These are phyloP conservation scores for Lachancea waltii DNA, from an alignment of 805 yeast genomes.

Conservation along the genomic window DNA sequence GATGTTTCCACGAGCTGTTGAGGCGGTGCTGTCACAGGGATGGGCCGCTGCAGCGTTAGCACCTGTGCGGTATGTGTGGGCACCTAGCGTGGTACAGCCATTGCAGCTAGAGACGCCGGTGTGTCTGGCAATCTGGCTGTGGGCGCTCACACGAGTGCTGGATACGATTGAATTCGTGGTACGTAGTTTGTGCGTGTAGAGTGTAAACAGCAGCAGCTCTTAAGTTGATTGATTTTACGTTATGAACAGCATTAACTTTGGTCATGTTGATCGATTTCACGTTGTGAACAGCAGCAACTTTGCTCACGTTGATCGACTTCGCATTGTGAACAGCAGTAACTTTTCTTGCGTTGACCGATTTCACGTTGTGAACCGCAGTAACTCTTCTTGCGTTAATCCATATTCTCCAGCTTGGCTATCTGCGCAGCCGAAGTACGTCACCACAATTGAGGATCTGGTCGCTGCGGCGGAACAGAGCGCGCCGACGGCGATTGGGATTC, in stretches of 20 bases:
- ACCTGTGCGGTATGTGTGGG: conserved; percentile 20
- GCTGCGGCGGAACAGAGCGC: conserved; percentile 5
- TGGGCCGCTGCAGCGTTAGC: conserved; percentile 25
- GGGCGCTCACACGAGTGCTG: conserved; percentile 29
- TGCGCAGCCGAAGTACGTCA: conserved; percentile 5
- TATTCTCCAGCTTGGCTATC: background rate
- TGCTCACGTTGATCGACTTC: no score
- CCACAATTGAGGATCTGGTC: conserved; percentile 7
- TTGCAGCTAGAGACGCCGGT: conserved; percentile 20
- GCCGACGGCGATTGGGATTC: conserved; percentile 8
- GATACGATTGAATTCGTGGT: conserved; percentile 26
- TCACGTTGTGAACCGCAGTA: no score
- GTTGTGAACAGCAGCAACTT: no score
- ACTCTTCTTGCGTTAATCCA: no score
- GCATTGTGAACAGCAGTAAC: no score
- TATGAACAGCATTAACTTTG: background rate
- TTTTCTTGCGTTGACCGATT: no score
- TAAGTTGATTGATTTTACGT: background rate
- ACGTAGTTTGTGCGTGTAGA: conserved; percentile 3
- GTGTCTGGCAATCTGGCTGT: conserved; percentile 32
- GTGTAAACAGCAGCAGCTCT: background rate
- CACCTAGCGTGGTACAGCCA: conserved; percentile 5
- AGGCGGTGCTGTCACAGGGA: conserved; percentile 31
- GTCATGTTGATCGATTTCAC: background rate
- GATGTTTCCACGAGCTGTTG: conserved; percentile 27